Evolutionary conservation across 2,329 filamentous ascomycete genomes (phyloP).

Genomic region (Epichloe sibirici): DNA sequence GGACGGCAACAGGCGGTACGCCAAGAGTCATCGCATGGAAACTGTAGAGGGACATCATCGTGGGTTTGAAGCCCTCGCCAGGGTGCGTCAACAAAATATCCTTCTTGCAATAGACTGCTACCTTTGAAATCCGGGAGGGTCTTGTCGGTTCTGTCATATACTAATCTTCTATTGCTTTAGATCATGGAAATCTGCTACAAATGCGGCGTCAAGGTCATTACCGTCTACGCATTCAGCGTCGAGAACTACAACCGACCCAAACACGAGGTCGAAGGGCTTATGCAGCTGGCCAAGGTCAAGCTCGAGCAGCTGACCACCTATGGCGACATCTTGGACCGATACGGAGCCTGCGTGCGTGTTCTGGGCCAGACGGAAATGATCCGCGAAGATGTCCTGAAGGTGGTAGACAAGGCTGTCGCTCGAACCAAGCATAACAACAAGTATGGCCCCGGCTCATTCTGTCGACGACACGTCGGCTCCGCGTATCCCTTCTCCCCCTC

Average conservation of each 20-base stretch:
- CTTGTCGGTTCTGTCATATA: background rate
- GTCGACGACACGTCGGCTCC: background rate
- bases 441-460: conserved; percentile 25
- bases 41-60: conserved; percentile 92
- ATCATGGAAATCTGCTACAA: conserved; percentile 98
- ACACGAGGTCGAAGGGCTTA: conserved; percentile 91
- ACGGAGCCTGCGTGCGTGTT: conserved; percentile 77
- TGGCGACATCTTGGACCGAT: conserved; percentile 83
- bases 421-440: conserved; percentile 80
- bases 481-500: background rate
- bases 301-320: conserved; percentile 84
- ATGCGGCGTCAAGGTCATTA: conserved; percentile 89
- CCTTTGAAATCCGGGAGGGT: background rate
- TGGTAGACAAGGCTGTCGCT: conserved; percentile 74
- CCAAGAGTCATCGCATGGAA: conserved; percentile 81
- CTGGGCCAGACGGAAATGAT: conserved; percentile 76
- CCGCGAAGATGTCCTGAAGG: conserved; percentile 75
- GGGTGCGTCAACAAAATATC: conserved; percentile 39
- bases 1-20: conserved; percentile 95
- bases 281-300: conserved; percentile 96
- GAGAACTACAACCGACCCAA: conserved; percentile 97
- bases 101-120: background rate
- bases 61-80: conserved; percentile 87
- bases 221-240: conserved; percentile 96
- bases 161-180: conserved; percentile 25